A percentile compares a stretch with the other conserved stretches of the same genome.
Conservation (phyloP, 2,329 filamentous ascomycete species). For the Rosellinia necatrix region DNA sequence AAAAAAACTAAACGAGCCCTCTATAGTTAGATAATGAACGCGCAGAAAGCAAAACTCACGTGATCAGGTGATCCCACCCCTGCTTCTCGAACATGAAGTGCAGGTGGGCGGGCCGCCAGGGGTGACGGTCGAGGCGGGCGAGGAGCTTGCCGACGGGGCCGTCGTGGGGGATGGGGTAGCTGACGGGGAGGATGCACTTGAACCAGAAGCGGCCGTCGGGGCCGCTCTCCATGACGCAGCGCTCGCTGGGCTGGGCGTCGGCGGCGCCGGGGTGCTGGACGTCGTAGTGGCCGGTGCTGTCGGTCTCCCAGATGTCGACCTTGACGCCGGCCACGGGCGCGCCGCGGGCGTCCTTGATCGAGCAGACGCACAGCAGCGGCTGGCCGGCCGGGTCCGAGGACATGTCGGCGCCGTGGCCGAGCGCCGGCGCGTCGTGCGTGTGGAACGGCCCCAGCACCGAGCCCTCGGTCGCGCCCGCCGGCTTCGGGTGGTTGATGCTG, state of each 20-base stretch:
- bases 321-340: conserved; percentile 67
- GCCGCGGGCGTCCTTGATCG: conserved; percentile 66
- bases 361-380: conserved; percentile 75
- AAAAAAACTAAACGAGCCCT: too few species aligned
- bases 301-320: conserved; percentile 86
- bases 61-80: conserved; percentile 80
- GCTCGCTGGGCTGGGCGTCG: conserved; percentile 64
- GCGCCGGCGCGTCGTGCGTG: conserved; percentile 71
- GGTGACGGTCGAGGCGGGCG: conserved; percentile 69
- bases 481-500: conserved; percentile 83
- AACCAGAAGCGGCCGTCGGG: conserved; percentile 81
- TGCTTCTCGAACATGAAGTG: conserved; percentile 88
- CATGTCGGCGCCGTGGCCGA: conserved; percentile 63
- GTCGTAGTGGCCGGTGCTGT: conserved; percentile 79
- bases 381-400: conserved; percentile 71
- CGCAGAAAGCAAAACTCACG: conserved; percentile 62
- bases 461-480: conserved; percentile 70
- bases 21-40: too few species aligned
- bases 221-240: conserved; percentile 73
- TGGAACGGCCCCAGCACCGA: conserved; percentile 84
- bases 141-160: conserved; percentile 80
- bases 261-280: conserved; percentile 72
- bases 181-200: conserved; percentile 80
- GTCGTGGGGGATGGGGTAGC: conserved; percentile 84
- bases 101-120: conserved; percentile 77